Evolutionary conservation across 2,329 filamentous ascomycete species (phyloP).

Genomic region (Claviceps pusilla): DNA sequence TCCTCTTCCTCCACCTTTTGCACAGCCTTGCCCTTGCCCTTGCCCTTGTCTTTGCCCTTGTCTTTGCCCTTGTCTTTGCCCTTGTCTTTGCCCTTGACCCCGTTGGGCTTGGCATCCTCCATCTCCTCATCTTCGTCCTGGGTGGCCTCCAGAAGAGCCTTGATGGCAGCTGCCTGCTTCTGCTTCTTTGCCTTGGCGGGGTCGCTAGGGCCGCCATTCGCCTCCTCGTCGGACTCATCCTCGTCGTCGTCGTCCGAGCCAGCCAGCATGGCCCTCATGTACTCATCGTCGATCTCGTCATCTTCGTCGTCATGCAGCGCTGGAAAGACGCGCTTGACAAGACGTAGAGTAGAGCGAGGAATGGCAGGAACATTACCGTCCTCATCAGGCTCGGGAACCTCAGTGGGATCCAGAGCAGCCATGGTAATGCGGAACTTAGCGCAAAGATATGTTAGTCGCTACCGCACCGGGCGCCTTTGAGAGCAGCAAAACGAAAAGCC

Average conservation of each 20-base stretch:
- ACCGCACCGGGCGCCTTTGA: not conserved
- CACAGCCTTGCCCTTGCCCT: conserved; percentile 54
- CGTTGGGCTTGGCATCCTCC: conserved; percentile 51
- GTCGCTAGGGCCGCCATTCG: conserved; percentile 83
- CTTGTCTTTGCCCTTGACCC: conserved; percentile 31
- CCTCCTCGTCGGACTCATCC: conserved; percentile 47
- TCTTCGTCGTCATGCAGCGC: conserved; percentile 39
- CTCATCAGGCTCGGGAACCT: conserved; percentile 50
- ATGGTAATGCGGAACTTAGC: conserved; percentile 93
- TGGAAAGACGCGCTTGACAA: conserved; percentile 58
- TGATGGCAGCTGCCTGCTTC: conserved; percentile 59
- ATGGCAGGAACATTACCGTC: conserved; percentile 45
- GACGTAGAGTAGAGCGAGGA: conserved; percentile 75
- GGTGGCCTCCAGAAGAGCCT: conserved; percentile 60
- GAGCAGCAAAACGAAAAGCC: not conserved
- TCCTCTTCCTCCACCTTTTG: conserved; percentile 39
- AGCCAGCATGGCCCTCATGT: conserved; percentile 40
- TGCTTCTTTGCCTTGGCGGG: conserved; percentile 80
- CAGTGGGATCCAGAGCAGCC: conserved; percentile 89
- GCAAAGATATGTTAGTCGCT: conserved; percentile 14
- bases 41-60: conserved; percentile 50
- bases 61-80: conserved; percentile 43
- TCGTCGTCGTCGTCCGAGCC: conserved; percentile 37
- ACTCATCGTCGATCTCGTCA: conserved; percentile 53
- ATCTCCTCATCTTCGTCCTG: conserved; percentile 55